Base-by-base conservation (phyloP, 495 filamentous ascomycete genomes). In the Parmelia sp. region DNA sequence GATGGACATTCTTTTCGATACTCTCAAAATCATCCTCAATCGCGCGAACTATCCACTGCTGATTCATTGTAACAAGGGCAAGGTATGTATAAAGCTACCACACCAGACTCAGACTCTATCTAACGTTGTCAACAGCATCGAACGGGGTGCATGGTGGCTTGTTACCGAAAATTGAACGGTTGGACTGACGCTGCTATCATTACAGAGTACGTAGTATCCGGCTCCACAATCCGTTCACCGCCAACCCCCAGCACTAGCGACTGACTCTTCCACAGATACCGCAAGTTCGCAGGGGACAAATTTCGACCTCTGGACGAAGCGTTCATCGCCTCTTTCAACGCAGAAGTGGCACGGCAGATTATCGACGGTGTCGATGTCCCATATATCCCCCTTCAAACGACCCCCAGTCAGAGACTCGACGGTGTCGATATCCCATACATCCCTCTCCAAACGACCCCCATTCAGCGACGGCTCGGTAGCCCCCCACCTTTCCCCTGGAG, bases 21-120 rank as follows among this genome's bases (percentile, higher is more conserved):
- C 89, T 53, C 76, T 93, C 19, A 73, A 80, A 5, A 72, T 91
- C 56, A 78, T 92, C 33, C 75, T 90, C 42, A 79, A 91, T 69
- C 75, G 78, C 10, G 71, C 77, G 17, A 90, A 91, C 62, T 84
- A 92, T 64, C 91, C 91, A 0, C 69, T 96, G 1, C 77, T 94
- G 44, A 84, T 96, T 39, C 91, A 96, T 69, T 96, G 91, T 76
- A 96, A 96, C 69, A 90, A 94, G 68, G 91, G 91, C 65, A 91
- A 88, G 78, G 87, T 89, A 76, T 64, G 78, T 71, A 60, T 27
- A 17, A 44, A 59, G 57, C 33, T 25, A 5, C 14, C 11, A 21
- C 27, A n/a, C 25, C 21, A n/a, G 29, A 27, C 21, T 23, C 39
- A 51, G 60, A 40, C 53, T 31, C 25, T 27, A 6, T 27, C 49